A percentile compares a stretch with the other conserved stretches of the same genome.
phyloP scores from a whole-genome alignment of 139 green algal genomes.

The Raphidocelis subcapitata region DNA sequence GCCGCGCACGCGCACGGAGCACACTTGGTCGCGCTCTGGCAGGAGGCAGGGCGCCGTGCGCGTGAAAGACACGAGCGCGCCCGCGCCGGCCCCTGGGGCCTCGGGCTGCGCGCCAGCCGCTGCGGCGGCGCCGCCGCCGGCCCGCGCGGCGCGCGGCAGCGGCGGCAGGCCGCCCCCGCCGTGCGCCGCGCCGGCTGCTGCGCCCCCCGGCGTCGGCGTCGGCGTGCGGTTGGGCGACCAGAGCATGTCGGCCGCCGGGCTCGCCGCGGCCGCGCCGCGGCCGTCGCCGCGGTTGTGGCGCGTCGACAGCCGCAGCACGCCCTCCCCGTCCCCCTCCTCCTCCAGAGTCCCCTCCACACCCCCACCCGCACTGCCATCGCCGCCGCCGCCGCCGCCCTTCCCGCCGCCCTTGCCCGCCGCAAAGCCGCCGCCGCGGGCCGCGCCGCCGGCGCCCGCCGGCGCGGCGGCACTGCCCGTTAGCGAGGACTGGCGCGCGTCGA shows the following conservation, averaged over 20 bases:
- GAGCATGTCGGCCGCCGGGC: too few relatives aligned
- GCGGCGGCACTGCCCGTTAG: background rate
- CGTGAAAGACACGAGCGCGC: background rate
- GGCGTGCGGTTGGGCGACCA: too few relatives aligned
- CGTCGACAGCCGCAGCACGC: background rate
- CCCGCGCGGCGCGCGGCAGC: too few relatives aligned
- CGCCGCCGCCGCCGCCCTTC: constrained; percentile 14
- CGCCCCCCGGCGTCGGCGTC: too few relatives aligned
- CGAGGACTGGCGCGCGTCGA: constrained; percentile 20
- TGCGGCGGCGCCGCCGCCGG: too few relatives aligned
- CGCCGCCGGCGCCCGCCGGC: background rate
- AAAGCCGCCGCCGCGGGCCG: background rate
- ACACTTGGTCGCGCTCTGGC: constrained; percentile 59
- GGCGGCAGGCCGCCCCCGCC: background rate
- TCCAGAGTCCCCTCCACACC: background rate
- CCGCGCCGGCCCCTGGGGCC: constrained; percentile 1
- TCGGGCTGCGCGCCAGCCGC: background rate
- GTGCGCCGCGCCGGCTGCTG: constrained; percentile 5
- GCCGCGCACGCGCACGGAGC: constrained; percentile 54
- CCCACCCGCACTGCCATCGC: background rate
- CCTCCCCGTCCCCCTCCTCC: background rate
- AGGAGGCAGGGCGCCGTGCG: constrained; percentile 70
- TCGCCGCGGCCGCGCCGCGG: too few relatives aligned
- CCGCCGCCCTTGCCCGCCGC: background rate
- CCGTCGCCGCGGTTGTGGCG: background rate